Conservation (phyloP, 2,329 filamentous ascomycete species). For the Colletotrichum scovillei region DNA sequence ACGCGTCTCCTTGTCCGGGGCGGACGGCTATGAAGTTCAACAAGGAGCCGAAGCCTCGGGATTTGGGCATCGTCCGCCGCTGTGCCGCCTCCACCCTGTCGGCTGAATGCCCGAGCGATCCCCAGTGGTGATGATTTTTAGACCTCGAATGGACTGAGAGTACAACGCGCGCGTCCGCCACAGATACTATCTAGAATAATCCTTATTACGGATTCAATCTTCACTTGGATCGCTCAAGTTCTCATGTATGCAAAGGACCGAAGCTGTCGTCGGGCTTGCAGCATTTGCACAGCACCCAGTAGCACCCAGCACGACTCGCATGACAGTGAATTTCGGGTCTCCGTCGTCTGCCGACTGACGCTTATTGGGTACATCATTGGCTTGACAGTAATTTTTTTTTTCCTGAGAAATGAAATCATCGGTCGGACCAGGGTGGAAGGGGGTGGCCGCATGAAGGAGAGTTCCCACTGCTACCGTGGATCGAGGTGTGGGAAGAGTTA, state of each 20-base stretch:
- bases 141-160: background rate
- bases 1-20: slow-evolving; percentile 8
- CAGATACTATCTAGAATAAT: background rate
- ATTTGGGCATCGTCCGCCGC: background rate
- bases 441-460: slow-evolving; percentile 20
- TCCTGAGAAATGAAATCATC: slow-evolving; percentile 25
- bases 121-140: slow-evolving; percentile 15
- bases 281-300: background rate
- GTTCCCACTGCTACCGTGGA: slow-evolving; percentile 33
- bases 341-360: background rate
- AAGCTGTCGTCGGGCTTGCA: background rate
- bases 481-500: slow-evolving; percentile 32
- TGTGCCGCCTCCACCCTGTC: slow-evolving; percentile 8
- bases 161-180: background rate
- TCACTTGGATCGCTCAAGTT: background rate
- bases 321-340: background rate
- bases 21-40: background rate
- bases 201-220: background rate
- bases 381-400: background rate
- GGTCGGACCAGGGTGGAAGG: slow-evolving; percentile 14
- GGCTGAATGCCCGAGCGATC: slow-evolving; percentile 12
- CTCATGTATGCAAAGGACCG: background rate
- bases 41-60: slow-evolving; percentile 1
- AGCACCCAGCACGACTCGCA: slow-evolving; percentile 7
- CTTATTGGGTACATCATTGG: background rate